Conservation (phyloP, 2,329 filamentous ascomycete species). For the Calonectria hongkongensis region DNA sequence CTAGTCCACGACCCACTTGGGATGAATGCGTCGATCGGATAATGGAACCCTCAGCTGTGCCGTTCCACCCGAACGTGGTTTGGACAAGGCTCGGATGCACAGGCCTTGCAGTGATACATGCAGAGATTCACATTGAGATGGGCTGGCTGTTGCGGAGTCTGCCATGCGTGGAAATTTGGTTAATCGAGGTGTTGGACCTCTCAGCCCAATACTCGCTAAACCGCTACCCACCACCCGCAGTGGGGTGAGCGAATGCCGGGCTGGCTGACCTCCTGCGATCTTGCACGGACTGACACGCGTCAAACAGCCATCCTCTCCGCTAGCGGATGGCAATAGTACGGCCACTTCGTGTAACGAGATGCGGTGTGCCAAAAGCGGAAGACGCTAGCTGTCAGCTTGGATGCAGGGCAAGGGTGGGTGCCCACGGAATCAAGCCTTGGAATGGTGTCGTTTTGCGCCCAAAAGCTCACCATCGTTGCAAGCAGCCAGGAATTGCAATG, state of each 20-base stretch:
- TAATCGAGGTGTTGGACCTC: neutral
- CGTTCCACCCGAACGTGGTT: neutral
- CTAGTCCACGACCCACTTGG: neutral
- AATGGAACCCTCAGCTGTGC: conserved; percentile 22
- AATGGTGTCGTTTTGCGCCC: conserved; percentile 6
- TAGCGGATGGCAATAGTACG: conserved; percentile 18
- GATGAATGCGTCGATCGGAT: conserved; percentile 16
- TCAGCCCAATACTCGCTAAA: neutral
- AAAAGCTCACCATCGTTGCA: neutral
- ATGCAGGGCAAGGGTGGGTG: conserved; percentile 5
- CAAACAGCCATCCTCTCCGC: neutral
- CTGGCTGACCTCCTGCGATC: neutral
- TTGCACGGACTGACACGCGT: conserved; percentile 1
- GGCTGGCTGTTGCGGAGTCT: too few species aligned
- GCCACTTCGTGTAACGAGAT: neutral
- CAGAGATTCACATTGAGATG: neutral
- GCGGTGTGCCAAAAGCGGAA: conserved; percentile 2
- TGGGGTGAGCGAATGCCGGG: neutral
- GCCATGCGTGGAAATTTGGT: neutral
- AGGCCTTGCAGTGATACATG: neutral
- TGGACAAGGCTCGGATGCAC: neutral
- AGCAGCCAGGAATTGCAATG: too few species aligned
- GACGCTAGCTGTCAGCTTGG: conserved; percentile 17
- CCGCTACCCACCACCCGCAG: neutral
- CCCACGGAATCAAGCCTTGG: conserved; percentile 4